A percentile compares a stretch with the other conserved stretches of the same genome.
phyloP scores from a whole-genome alignment of 768 basidiomycete genomes.

The Nevesoporus exiguus region DNA sequence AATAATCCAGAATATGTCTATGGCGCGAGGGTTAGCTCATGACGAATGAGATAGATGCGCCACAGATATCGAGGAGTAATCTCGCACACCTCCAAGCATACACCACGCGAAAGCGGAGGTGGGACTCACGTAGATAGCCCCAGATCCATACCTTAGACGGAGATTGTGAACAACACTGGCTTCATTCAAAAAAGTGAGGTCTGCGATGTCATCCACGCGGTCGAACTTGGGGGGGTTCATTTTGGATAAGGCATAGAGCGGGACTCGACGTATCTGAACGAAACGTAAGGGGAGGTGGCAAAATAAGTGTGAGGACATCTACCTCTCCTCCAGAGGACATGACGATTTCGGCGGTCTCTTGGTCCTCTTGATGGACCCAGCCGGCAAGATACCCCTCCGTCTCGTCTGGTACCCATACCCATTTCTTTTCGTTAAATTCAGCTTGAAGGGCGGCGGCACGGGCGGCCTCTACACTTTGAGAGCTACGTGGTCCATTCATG shows the following conservation, averaged over 20 bases:
- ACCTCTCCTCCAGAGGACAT: constrained; percentile 86
- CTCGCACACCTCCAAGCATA: not conserved
- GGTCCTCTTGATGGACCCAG: constrained; percentile 87
- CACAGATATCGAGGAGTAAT: constrained; percentile 4
- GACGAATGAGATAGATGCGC: not conserved
- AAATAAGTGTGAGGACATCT: constrained; percentile 14
- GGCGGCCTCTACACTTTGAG: constrained; percentile 67
- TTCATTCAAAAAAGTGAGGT: constrained; percentile 96
- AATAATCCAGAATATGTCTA: constrained; percentile 96
- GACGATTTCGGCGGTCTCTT: constrained; percentile 78
- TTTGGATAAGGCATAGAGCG: constrained; percentile 81
- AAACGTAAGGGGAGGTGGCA: constrained; percentile 5
- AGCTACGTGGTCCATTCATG: constrained; percentile 50
- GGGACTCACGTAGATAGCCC: constrained; percentile 81
- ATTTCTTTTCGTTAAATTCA: constrained; percentile 96
- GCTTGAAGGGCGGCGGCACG: constrained; percentile 87
- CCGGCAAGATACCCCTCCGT: constrained; percentile 92
- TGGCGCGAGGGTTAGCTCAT: constrained; percentile 12
- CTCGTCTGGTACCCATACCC: constrained; percentile 97
- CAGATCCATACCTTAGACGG: constrained; percentile 84
- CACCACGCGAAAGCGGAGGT: not conserved
- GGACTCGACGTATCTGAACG: constrained; percentile 58
- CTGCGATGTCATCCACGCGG: constrained; percentile 95
- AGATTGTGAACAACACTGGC: constrained; percentile 99
- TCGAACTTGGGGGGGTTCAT: constrained; percentile 99